phyloP scores from a whole-genome alignment of 1,284 basidiomycete species.

The Naganishia sp. region DNA sequence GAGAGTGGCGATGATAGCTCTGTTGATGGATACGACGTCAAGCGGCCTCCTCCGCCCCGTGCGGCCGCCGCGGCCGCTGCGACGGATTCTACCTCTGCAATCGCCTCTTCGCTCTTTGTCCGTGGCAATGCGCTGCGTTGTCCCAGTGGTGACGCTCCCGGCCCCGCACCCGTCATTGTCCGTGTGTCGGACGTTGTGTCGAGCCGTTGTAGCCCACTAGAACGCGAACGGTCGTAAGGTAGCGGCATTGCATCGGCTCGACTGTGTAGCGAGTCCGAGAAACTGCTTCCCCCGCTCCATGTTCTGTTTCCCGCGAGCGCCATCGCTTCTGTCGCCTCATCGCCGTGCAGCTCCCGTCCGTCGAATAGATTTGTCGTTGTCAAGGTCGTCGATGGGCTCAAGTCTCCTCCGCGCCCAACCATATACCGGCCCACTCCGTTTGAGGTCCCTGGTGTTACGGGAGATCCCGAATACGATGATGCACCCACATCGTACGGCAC shows the following conservation, averaged over 20 bases:
- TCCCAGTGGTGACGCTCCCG: background rate
- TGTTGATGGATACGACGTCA: background rate
- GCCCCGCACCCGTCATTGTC: background rate
- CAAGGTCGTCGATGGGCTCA: constrained; percentile 2
- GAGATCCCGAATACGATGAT: constrained; percentile 17
- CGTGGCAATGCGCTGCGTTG: background rate
- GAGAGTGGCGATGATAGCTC: background rate
- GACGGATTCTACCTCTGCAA: constrained; percentile 17
- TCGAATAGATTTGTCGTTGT: constrained; percentile 24
- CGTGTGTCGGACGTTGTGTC: constrained; percentile 14
- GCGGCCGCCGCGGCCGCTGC: background rate
- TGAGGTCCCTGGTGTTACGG: constrained; percentile 4
- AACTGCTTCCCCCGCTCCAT: constrained; percentile 12
- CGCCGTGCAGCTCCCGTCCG: constrained; percentile 6
- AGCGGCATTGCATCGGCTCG: background rate
- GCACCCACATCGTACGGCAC: constrained; percentile 16
- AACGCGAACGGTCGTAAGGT: background rate
- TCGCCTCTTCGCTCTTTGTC: constrained; percentile 24
- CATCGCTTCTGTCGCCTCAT: constrained; percentile 17
- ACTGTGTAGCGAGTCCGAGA: constrained; percentile 9
- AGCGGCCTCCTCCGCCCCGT: background rate
- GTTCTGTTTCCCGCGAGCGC: background rate
- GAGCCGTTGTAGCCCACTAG: background rate
- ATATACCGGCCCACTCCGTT: background rate
- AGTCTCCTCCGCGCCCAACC: background rate